phyloP scores from a whole-genome alignment of 108 stramenopile species.

The Phaeodactylum tricornutum region DNA sequence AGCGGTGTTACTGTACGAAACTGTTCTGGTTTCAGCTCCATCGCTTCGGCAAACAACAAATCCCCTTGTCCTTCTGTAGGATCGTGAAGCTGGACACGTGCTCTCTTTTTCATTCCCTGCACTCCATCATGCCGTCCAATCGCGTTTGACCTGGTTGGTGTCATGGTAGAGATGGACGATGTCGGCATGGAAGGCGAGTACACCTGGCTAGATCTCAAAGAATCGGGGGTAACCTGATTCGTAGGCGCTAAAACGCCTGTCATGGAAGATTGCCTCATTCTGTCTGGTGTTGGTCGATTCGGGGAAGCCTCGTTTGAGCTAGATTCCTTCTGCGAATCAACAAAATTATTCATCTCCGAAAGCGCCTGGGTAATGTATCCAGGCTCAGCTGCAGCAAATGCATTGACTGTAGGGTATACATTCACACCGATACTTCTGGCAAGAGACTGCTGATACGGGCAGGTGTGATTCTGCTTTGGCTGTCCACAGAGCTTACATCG shows the following conservation, averaged over 20 bases:
- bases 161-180: conserved; percentile 7
- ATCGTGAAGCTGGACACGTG: neutral
- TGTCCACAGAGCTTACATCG: conserved; percentile 74
- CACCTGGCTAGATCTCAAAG: conserved; percentile 12
- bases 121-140: conserved; percentile 5
- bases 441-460: conserved; percentile 52
- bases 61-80: conserved; percentile 23
- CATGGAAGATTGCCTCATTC: conserved; percentile 7
- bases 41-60: conserved; percentile 50
- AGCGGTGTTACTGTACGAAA: conserved; percentile 41
- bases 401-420: conserved; percentile 68
- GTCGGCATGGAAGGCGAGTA: neutral
- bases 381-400: conserved; percentile 62
- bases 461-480: conserved; percentile 68
- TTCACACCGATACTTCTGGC: conserved; percentile 66
- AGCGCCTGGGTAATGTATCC: conserved; percentile 53
- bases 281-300: conserved; percentile 28
- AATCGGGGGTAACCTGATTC: conserved; percentile 44
- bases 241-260: conserved; percentile 17
- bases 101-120: neutral
- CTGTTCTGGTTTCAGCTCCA: conserved; percentile 54
- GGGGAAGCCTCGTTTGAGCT: conserved; percentile 23
- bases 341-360: conserved; percentile 76
- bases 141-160: neutral
- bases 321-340: conserved; percentile 24